Evolutionary conservation across 805 yeast genomes (phyloP).

Genomic region (Starmera quercuum): DNA sequence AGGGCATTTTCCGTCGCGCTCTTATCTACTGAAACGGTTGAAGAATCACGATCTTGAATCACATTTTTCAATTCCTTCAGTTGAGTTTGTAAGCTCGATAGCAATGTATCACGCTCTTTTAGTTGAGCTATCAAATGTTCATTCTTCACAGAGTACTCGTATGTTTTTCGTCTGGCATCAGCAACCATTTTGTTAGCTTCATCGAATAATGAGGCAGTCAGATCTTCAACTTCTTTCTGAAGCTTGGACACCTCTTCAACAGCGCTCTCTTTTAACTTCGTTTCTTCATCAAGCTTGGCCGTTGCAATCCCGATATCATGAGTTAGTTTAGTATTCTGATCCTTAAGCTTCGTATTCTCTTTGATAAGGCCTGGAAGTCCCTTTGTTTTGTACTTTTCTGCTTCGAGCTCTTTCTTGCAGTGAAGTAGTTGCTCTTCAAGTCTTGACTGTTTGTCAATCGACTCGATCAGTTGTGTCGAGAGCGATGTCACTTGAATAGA

Average conservation of each 20-base stretch:
- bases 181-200: slow-evolving; percentile 85
- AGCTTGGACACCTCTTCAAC: slow-evolving; percentile 53
- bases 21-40: too few species aligned
- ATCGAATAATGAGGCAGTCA: slow-evolving; percentile 67
- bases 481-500: slow-evolving; percentile 48
- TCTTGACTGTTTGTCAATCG: slow-evolving; percentile 48
- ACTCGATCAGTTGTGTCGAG: slow-evolving; percentile 53
- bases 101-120: slow-evolving; percentile 60
- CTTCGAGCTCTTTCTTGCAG: slow-evolving; percentile 28
- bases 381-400: slow-evolving; percentile 18
- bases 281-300: slow-evolving; percentile 21
- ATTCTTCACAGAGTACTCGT: slow-evolving; percentile 53
- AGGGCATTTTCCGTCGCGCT: slow-evolving; percentile 7
- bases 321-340: slow-evolving; percentile 25
- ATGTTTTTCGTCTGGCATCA: slow-evolving; percentile 62
- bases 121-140: slow-evolving; percentile 43
- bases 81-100: slow-evolving; percentile 61
- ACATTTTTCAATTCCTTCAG: slow-evolving; percentile 55
- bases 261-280: slow-evolving; percentile 36
- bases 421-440: slow-evolving; percentile 41
- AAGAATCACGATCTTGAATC: slow-evolving; percentile 41
- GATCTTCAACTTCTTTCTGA: slow-evolving; percentile 70
- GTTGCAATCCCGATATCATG: slow-evolving; percentile 25
- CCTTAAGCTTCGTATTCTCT: slow-evolving; percentile 22
- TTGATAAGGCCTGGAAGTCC: slow-evolving; percentile 14